Base-by-base conservation (phyloP, 495 filamentous ascomycete genomes). In the Eremomyces bilateralis region DNA sequence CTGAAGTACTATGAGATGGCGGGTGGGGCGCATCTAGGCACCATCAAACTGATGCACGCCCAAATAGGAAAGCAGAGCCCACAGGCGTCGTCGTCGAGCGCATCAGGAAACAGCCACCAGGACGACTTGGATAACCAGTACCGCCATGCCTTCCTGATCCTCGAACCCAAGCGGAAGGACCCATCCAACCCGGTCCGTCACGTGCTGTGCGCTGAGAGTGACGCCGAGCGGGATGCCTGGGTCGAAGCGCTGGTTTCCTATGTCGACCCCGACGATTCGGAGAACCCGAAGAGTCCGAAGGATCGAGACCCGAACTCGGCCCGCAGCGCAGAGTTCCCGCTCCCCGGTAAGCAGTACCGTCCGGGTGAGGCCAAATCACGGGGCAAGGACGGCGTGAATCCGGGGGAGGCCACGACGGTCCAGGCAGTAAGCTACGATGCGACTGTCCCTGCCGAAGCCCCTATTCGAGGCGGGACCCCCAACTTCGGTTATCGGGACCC, bases 81-180 rank as follows among this genome's bases (percentile, higher is more conserved):
- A 36, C 62, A 62, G 18, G 45, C 40, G 18, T 72, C 79, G 24
- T 65, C 76, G 5, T 64, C 71, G 11, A 62, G 64, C 20, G n/a
- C n/a, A n/a, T n/a, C n/a, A n/a, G 24, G 24, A 6, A 13, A 27
- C 24, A 27, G 24, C 13, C 54, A 53, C 15, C 65, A 69, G 15
- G 73, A 76, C 27, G 81, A 92, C 38, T 61, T 70, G 24, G 88
- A 97, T 29, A 91, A 88, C 45, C 80, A 95, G 49, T 95, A 91
- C 50, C 75, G 88, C 6, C 88, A 97, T 58, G 88, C 90, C 3
- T 95, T 97, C 54, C 61, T 95, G 31, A 76, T 97, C 35, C 46
- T 93, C 25, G 88, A 97, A 52, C 84, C 83, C 1, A 97, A 95
- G 60, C 80, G 80, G 53, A 97, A 94, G 52, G 90, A 97, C 53